Base-by-base conservation (phyloP, 129 eudicot genomes). In the Pseudognaphalium luteoalbum region DNA sequence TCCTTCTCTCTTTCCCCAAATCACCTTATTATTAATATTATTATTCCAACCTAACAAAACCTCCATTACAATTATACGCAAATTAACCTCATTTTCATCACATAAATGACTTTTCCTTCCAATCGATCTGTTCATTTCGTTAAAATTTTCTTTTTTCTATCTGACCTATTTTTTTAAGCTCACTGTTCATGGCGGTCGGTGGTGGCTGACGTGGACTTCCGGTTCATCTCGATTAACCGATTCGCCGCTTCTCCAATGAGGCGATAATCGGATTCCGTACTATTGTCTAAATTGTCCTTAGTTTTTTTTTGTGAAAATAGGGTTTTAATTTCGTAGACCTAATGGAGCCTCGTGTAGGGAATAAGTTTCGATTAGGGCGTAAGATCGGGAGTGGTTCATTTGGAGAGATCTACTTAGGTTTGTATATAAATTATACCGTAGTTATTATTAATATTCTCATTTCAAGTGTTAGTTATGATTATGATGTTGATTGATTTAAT, bases 311-410 rank as follows among this genome's bases (percentile, higher is more conserved):
- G 69, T 64, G 74, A 77, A 77, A 64, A 66, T 59, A 82, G 79
- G 76, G 79, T 85, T 72, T 74, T 62, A 52, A 65, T 78, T 75
- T 54, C 62, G 52, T 44, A 56, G 25, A 19, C 19, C 5, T 1
- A 71, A 94, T 94, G 99, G 99, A 94, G 78, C 99, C 97, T 75
- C 93, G 97, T 44, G 96, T 94, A 25, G 99, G 93, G 51, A 94
- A 94, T 70, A 94, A 91, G 87, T 94, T 91, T 71, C 88, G 97
- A 69, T 76, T 93, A 37, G 98, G 98, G 60, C 88, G 96, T 28
- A 93, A 93, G 91, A 88, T 93, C 85, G 98, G 98, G 0, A 85
- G 92, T 35, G 98, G 98, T 56, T 93, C 98, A 1, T 93, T 93
- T 39, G 98, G 98, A 74, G 98, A 93, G 97, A 93, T 93, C 96